phyloP scores from a whole-genome alignment of 2,329 filamentous ascomycete genomes.

The Fusarium xylarioides region DNA sequence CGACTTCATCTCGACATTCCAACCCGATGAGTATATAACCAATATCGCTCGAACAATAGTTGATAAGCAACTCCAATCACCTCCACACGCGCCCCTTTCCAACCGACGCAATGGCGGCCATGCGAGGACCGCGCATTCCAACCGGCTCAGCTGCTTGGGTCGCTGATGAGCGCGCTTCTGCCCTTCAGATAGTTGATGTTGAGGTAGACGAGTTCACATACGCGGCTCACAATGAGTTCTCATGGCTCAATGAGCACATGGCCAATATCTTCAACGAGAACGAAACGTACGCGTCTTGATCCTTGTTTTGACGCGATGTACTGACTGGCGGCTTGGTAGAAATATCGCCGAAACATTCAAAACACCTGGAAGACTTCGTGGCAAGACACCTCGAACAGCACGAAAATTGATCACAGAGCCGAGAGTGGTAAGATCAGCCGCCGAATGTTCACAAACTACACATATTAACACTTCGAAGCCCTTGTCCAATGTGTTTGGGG shows the following conservation, averaged over 20 bases:
- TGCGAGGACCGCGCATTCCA: slow-evolving; percentile 68
- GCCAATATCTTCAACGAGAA: slow-evolving; percentile 88
- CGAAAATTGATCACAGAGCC: slow-evolving; percentile 69
- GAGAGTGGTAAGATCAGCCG: slow-evolving; percentile 66
- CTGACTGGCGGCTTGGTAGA: slow-evolving; percentile 56
- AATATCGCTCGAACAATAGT: slow-evolving; percentile 25
- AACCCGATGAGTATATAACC: slow-evolving; percentile 40
- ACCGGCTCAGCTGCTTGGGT: slow-evolving; percentile 90
- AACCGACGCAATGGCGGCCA: slow-evolving; percentile 51
- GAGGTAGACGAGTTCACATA: slow-evolving; percentile 95
- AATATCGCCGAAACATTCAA: slow-evolving; percentile 97
- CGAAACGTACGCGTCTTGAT: slow-evolving; percentile 70
- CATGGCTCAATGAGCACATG: slow-evolving; percentile 99
- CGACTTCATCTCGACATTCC: slow-evolving; percentile 10
- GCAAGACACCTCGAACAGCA: slow-evolving; percentile 79
- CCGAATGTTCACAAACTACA: neutral
- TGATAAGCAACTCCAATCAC: slow-evolving; percentile 13
- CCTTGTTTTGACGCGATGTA: neutral
- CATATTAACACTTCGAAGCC: slow-evolving; percentile 57
- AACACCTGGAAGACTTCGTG: slow-evolving; percentile 83
- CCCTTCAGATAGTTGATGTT: slow-evolving; percentile 76
- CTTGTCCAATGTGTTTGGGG: slow-evolving; percentile 66
- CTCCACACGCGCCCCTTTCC: slow-evolving; percentile 6
- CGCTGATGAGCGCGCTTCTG: slow-evolving; percentile 81
- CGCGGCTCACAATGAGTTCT: slow-evolving; percentile 90